Evolutionary conservation across 768 basidiomycete genomes (phyloP), one percentile per base, ranked within the genome.

Genomic region (Pisolithus tinctorius): DNA sequence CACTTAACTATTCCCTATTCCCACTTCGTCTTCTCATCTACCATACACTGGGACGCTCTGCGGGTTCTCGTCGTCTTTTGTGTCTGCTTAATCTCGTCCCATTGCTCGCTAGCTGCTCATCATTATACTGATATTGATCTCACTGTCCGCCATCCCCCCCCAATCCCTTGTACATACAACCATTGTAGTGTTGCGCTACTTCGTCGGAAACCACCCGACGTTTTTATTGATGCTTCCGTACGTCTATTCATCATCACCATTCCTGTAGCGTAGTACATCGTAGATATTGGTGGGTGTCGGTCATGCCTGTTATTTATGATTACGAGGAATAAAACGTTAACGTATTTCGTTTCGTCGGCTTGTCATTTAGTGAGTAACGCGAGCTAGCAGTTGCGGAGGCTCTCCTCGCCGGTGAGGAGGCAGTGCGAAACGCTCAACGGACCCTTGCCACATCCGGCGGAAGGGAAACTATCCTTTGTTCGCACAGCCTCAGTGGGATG

Each of bases 21-120:
- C 50, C 31, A 34, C 39, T 39, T 53, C 36, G 49, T 50, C 47
- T 53, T 57, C 55, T 65, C 69, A 34, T 55, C 52, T 54, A 36
- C 13, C 34, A 47, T 36, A 47, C 31, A 47, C 45, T 51, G 58
- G 64, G 64, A 60, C 61, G 59, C 55, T 58, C 54, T 51, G 64
- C 66, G 58, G 67, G 50, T 57, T 67, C 47, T 58, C 54, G 8
- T 53, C 37, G 40, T 26, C 26, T 7, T 8, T 16, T 36, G 20
- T 39, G 45, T 30, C 47, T 60, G 49, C 54, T 47, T 29, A 47
- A 39, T 30, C 43, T 30, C n/a, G n/a, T 20, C 47, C 46, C 45
- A 26, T 45, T 14, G 25, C 42, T 41, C 40, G 5, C 27, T 7
- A 5, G 27, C 20, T 43, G 23, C 42, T 45, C 43, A 45, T 45